Percentiles rank a stretch among this genome's conserved stretches.
These are phyloP conservation scores for Boletus eberwhitei DNA, from an alignment of 768 basidiomycete species.

Conservation along the genomic window DNA sequence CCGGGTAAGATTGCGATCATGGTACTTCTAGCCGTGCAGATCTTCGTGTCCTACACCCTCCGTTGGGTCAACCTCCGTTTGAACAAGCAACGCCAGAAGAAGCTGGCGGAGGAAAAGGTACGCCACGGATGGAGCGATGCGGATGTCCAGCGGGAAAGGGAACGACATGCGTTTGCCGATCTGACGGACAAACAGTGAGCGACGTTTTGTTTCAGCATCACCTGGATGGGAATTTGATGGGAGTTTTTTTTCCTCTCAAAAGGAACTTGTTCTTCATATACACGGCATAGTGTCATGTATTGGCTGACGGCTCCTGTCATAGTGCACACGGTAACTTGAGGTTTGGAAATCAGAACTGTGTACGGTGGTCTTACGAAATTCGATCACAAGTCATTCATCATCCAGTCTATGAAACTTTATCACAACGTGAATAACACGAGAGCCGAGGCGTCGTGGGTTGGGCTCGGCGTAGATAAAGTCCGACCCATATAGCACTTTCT, in stretches of 20 bases:
- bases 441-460: neutral
- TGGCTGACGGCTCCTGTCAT: neutral
- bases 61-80: conserved; percentile 53
- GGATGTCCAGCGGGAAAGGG: conserved; percentile 55
- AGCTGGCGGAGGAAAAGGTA: conserved; percentile 43
- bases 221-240: neutral
- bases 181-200: conserved; percentile 62
- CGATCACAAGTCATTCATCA: neutral
- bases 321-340: neutral
- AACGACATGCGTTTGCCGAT: conserved; percentile 60
- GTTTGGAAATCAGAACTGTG: conserved; percentile 4
- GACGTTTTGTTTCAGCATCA: neutral
- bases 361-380: neutral
- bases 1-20: conserved; percentile 67
- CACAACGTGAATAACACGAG: conserved; percentile 9
- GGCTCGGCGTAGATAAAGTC: conserved; percentile 8
- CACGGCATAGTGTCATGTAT: conserved; percentile 37
- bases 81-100: conserved; percentile 45
- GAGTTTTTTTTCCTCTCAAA: neutral
- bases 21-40: conserved; percentile 51
- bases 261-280: conserved; percentile 62
- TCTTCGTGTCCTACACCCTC: conserved; percentile 46
- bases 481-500: conserved; percentile 2
- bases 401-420: conserved; percentile 10
- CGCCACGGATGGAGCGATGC: conserved; percentile 54